A percentile compares a stretch with the other conserved stretches of the same genome.
phyloP scores from a whole-genome alignment of 2,329 filamentous ascomycete genomes.

The Colletotrichum sp. region DNA sequence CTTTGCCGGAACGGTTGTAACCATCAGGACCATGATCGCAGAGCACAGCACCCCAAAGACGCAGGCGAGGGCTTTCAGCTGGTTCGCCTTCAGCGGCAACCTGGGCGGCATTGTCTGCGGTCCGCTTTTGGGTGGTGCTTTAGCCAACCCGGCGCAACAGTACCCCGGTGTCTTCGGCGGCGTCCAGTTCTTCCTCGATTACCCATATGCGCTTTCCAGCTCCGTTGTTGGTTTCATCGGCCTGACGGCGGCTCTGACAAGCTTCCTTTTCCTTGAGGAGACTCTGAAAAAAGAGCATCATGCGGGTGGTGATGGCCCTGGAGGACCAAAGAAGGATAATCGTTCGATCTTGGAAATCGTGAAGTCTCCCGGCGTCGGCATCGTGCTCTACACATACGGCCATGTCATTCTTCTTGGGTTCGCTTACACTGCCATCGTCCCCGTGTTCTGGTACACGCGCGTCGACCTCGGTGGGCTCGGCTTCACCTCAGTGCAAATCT shows the following conservation, averaged over 20 bases:
- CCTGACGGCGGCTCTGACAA: slow-evolving; percentile 55
- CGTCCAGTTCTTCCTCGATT: slow-evolving; percentile 63
- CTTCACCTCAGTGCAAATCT: slow-evolving; percentile 68
- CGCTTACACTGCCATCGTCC: slow-evolving; percentile 72
- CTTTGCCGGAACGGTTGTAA: slow-evolving; percentile 76
- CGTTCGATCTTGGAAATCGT: slow-evolving; percentile 47
- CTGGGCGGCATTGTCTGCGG: slow-evolving; percentile 70
- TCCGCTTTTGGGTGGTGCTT: slow-evolving; percentile 69
- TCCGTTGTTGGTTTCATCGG: slow-evolving; percentile 50
- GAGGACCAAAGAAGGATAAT: not conserved
- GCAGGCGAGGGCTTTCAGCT: slow-evolving; percentile 76
- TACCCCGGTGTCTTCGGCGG: slow-evolving; percentile 64
- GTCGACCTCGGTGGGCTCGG: slow-evolving; percentile 67
- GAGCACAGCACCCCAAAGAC: slow-evolving; percentile 74
- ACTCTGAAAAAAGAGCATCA: slow-evolving; percentile 44
- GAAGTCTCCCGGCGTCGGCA: slow-evolving; percentile 66
- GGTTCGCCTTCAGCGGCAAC: slow-evolving; percentile 78
- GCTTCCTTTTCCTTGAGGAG: slow-evolving; percentile 66
- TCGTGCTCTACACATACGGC: slow-evolving; percentile 69
- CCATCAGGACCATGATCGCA: slow-evolving; percentile 77
- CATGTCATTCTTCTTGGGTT: slow-evolving; percentile 73
- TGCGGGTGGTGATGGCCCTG: not conserved
- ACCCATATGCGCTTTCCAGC: slow-evolving; percentile 70
- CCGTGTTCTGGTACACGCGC: slow-evolving; percentile 72
- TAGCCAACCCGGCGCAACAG: slow-evolving; percentile 71